Base-by-base conservation (phyloP, 2,329 filamentous ascomycete genomes). In the Camptophora hylomeconis region DNA sequence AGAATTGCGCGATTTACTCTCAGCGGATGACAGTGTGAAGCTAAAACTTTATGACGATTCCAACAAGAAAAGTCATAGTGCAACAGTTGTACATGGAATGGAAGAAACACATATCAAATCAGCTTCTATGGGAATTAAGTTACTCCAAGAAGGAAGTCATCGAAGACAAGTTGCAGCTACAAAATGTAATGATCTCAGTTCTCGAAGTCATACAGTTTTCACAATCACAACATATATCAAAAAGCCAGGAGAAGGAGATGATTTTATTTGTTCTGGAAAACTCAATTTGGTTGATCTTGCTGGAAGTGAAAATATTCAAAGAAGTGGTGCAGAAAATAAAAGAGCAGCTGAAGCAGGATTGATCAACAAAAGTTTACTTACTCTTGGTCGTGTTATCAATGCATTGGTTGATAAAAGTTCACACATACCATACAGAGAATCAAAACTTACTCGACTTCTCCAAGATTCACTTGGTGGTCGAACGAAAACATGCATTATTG, bases 141-240 rank as follows among this genome's bases (percentile, higher is more conserved):
- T 94, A 38, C 69, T 98, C 24, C 82, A 89, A 45, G 69, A 78
- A 39, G 92, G 89, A 38, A 94, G 84, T 53, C 68, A 89, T 57
- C 92, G 86, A 56, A 79, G 89, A 27, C 89, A 98, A 55, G 89
- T 98, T n/a, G 92, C 89, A 5, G 84, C 92, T 3, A 98, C 89
- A n/a, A 95, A 95, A 56, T 98, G 89, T 69, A 98, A 98, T 52
- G 89, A 98, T 46, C 72, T 95, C 31, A 94, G 86, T 56, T 94
- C 86, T 45, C 75, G 89, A 53, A 93, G 86, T 60, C 92, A 98
- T 50, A 98, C 89, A 0, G 80, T 98, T 13, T 98, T 98, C 50
- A 95, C 89, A 5, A 81, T 98, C 36, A 94, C 87, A 1, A 81
- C 86, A 1, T 83, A 86, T 49, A 77, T 84, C 47, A 93, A 92